Evolutionary conservation across 176 grass and related monocot genomes (phyloP), one percentile per base, ranked within the genome.

Genomic region (Cenchrus fungigraminus): DNA sequence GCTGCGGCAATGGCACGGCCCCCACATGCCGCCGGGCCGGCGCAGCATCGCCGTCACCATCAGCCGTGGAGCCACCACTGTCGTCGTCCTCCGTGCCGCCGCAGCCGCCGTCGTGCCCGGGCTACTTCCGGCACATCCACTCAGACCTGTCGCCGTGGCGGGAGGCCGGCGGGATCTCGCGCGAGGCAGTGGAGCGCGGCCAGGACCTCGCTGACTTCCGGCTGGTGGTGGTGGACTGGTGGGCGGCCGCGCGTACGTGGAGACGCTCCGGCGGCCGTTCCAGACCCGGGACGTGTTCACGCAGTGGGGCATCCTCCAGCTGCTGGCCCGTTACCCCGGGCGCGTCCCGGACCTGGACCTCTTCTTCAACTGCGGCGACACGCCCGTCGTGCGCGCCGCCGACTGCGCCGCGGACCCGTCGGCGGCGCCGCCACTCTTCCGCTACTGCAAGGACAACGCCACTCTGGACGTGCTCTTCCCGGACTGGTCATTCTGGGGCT

Each of bases 261-360:
- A 92, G 82, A 78, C 77, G 47, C 92, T 92, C 73, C 44, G 44
- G 44, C 44, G 44, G 44, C 44, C 44, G 44, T 45, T 45, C 44
- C 44, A 45, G 62, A 93, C 88, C 12, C 83, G 94, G 20, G 91
- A 93, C 52, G 59, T 89, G 20, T 86, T 93, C 86, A 95, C 94
- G 3, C 81, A 92, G 63, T 95, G 94, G 94, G 94, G 93, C 43
- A 54, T 95, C 79, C 45, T 91, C 52, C 93, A 95, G 86, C 78
- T 95, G 68, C 12, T 92, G 40, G 60, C 75, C 50, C 74, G 82
- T 29, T 95, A 92, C 91, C 79, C 90, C 0, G 93, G 93, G 13
- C 83, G 83, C 29, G 43, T 92, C 40, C 93, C 93, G 1, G 88
- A 96, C 83, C 73, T 96, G 8, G 94, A 93, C 79, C 43, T 96